phyloP scores from a whole-genome alignment of 2,329 filamentous ascomycete species.

The Fusarium sambucinum region DNA sequence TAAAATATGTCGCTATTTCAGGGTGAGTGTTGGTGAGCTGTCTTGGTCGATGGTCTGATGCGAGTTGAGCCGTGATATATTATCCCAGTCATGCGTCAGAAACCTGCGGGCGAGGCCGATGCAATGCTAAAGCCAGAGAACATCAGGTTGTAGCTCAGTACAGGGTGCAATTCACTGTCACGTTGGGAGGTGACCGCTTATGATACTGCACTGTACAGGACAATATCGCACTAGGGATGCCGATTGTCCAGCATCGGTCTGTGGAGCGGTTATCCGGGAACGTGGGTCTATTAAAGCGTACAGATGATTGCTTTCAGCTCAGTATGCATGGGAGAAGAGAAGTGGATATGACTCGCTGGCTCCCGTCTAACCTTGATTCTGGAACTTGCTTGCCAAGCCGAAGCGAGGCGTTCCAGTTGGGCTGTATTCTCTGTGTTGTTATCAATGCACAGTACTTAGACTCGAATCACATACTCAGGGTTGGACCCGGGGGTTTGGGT shows the following conservation, averaged over 20 bases:
- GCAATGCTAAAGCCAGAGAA: slow-evolving; percentile 30
- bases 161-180: slow-evolving; percentile 40
- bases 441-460: not conserved
- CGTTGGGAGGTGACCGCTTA: slow-evolving; percentile 23
- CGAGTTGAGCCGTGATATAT: slow-evolving; percentile 34
- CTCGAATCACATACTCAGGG: not conserved
- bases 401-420: not conserved
- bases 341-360: not conserved
- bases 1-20: not conserved
- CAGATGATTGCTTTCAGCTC: slow-evolving; percentile 27
- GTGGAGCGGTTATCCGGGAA: slow-evolving; percentile 32
- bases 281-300: slow-evolving; percentile 26
- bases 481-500: slow-evolving; percentile 39
- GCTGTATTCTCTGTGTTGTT: not conserved
- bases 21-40: slow-evolving; percentile 5
- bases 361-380: not conserved
- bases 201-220: slow-evolving; percentile 17
- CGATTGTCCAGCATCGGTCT: slow-evolving; percentile 31
- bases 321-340: not conserved
- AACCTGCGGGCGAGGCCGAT: slow-evolving; percentile 32
- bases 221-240: slow-evolving; percentile 3
- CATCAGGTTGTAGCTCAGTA: slow-evolving; percentile 36
- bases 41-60: slow-evolving; percentile 45
- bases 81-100: slow-evolving; percentile 42
- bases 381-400: not conserved